A percentile compares a stretch with the other conserved stretches of the same genome.
Conservation (phyloP, 805 yeast species). For the Yamadazyma endophytica region DNA sequence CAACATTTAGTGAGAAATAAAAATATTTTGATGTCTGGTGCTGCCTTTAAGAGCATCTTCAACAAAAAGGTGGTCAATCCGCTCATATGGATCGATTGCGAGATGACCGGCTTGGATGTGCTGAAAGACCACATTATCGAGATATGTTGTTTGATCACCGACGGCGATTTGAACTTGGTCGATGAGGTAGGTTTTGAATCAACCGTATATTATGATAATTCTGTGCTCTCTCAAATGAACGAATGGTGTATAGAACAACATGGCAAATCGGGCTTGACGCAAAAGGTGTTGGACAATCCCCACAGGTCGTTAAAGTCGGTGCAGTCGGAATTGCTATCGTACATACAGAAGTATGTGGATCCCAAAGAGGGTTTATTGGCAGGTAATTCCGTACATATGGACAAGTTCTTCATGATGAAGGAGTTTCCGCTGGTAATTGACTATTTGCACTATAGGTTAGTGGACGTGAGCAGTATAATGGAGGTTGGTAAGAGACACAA, state of each 20-base stretch:
- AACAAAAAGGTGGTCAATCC: slow-evolving; percentile 20
- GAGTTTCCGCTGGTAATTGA: slow-evolving; percentile 78
- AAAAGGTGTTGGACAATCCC: slow-evolving; percentile 56
- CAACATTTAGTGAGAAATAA: slow-evolving; percentile 4
- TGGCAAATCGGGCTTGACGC: slow-evolving; percentile 69
- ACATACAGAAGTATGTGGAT: slow-evolving; percentile 51
- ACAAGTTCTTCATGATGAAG: slow-evolving; percentile 72
- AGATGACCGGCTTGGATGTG: slow-evolving; percentile 95
- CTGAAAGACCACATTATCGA: slow-evolving; percentile 81
- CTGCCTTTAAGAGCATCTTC: background rate
- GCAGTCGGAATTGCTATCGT: slow-evolving; percentile 58
- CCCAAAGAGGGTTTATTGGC: slow-evolving; percentile 67
- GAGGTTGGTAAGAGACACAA: slow-evolving; percentile 81
- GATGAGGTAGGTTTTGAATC: slow-evolving; percentile 76
- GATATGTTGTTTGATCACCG: slow-evolving; percentile 86
- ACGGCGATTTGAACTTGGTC: slow-evolving; percentile 67
- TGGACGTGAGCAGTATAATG: slow-evolving; percentile 85
- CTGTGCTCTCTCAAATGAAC: slow-evolving; percentile 66
- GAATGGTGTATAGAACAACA: slow-evolving; percentile 89
- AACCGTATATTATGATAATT: slow-evolving; percentile 66
- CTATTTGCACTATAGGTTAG: slow-evolving; percentile 64
- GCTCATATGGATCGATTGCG: slow-evolving; percentile 95
- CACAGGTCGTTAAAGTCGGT: slow-evolving; percentile 55
- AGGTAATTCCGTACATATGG: slow-evolving; percentile 93
- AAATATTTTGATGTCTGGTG: background rate